A percentile compares a stretch with the other conserved stretches of the same genome.
Conservation (phyloP, 305 asterid species). For the Fraxinus nigra region DNA sequence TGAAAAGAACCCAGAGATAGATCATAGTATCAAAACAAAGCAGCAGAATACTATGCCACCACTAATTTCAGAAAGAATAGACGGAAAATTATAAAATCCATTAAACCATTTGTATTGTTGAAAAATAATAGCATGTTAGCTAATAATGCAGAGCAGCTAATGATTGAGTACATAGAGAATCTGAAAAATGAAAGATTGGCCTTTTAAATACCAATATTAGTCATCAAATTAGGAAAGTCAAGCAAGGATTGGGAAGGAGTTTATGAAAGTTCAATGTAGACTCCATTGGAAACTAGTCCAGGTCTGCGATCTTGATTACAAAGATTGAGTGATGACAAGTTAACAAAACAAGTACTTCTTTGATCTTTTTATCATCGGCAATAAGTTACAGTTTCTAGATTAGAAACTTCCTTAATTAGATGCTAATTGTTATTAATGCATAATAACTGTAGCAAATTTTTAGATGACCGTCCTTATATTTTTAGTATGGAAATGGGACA, state of each 20-base stretch:
- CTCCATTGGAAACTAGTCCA: neutral
- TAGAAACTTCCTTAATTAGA: neutral
- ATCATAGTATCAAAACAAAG: neutral
- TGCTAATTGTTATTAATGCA: neutral
- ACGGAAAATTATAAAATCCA: neutral
- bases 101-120: neutral
- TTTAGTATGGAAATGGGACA: neutral
- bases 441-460: neutral
- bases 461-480: neutral
- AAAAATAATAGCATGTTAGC: neutral
- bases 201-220: neutral
- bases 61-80: neutral
- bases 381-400: neutral
- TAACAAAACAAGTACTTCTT: neutral
- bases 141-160: neutral
- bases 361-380: neutral
- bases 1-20: slow-evolving; percentile 1
- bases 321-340: slow-evolving; percentile 1
- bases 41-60: neutral
- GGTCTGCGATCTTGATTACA: neutral
- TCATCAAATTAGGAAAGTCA: neutral
- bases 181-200: neutral
- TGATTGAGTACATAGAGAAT: neutral
- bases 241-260: neutral
- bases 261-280: neutral